Conservation (phyloP, 371 early-diverging fungal genomes). For the Scutellospora calospora region DNA sequence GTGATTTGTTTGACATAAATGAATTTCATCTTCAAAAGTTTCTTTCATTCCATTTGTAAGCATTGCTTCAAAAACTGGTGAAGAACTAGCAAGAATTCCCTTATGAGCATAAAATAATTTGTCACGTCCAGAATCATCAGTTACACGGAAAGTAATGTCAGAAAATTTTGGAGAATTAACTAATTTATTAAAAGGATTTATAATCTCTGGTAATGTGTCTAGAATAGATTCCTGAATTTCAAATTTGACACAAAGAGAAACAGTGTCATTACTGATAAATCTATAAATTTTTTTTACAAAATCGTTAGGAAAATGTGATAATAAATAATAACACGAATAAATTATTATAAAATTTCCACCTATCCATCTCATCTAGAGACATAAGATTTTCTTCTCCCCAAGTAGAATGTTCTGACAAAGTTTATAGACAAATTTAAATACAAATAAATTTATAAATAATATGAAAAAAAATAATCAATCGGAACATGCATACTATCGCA, state of each 20-base stretch:
- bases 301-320: not conserved
- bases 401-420: constrained; percentile 55
- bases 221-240: constrained; percentile 61
- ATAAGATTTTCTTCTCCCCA: constrained; percentile 67
- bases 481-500: constrained; percentile 51
- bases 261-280: constrained; percentile 55
- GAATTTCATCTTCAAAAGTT: constrained; percentile 59
- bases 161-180: constrained; percentile 62
- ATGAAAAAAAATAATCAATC: too few relatives aligned
- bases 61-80: constrained; percentile 64
- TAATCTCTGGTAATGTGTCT: constrained; percentile 47
- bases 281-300: constrained; percentile 1
- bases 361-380: constrained; percentile 52
- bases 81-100: constrained; percentile 60
- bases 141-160: constrained; percentile 59
- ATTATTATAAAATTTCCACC: constrained; percentile 43
- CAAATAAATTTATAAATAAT: too few relatives aligned
- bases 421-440: not conserved
- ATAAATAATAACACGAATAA: not conserved
- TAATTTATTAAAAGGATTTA: constrained; percentile 57
- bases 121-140: constrained; percentile 50
- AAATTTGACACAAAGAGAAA: constrained; percentile 61
- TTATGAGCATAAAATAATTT: constrained; percentile 62
- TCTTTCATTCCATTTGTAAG: constrained; percentile 72
- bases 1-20: constrained; percentile 57